phyloP scores from a whole-genome alignment of 768 basidiomycete genomes.

The Collybia sordida region DNA sequence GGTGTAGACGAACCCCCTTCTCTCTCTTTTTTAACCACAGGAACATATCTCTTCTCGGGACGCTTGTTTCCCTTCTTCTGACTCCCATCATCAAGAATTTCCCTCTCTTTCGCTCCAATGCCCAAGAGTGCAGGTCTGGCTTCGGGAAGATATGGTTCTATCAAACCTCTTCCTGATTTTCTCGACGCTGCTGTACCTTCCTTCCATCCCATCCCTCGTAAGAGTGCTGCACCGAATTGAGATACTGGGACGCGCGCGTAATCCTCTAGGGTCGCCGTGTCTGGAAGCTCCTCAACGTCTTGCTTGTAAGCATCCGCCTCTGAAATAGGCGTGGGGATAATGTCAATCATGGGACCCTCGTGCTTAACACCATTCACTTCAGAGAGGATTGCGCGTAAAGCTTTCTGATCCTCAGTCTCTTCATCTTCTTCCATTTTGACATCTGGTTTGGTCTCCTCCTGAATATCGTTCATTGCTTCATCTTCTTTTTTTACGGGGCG shows the following conservation, averaged over 20 bases:
- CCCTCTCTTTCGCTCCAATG: constrained; percentile 89
- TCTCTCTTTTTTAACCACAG: constrained; percentile 72
- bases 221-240: constrained; percentile 89
- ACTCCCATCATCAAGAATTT: constrained; percentile 69
- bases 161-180: constrained; percentile 58
- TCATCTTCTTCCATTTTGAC: constrained; percentile 35
- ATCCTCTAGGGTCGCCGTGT: constrained; percentile 74
- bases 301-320: constrained; percentile 85
- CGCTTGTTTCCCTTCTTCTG: constrained; percentile 48
- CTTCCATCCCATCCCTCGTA: constrained; percentile 97
- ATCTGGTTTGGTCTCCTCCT: constrained; percentile 23
- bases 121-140: constrained; percentile 86
- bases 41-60: constrained; percentile 79
- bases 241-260: constrained; percentile 90
- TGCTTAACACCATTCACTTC: constrained; percentile 41
- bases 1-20: constrained; percentile 28
- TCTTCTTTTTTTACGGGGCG: constrained; percentile 30
- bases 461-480: constrained; percentile 14
- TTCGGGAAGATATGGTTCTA: constrained; percentile 80
- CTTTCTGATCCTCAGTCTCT: constrained; percentile 76
- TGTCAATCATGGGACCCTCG: constrained; percentile 47
- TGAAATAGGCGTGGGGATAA: constrained; percentile 64
- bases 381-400: constrained; percentile 77
- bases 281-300: constrained; percentile 81
- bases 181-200: constrained; percentile 72